Evolutionary conservation across 805 yeast genomes (phyloP).

Genomic region (Starmerella etchellsii): DNA sequence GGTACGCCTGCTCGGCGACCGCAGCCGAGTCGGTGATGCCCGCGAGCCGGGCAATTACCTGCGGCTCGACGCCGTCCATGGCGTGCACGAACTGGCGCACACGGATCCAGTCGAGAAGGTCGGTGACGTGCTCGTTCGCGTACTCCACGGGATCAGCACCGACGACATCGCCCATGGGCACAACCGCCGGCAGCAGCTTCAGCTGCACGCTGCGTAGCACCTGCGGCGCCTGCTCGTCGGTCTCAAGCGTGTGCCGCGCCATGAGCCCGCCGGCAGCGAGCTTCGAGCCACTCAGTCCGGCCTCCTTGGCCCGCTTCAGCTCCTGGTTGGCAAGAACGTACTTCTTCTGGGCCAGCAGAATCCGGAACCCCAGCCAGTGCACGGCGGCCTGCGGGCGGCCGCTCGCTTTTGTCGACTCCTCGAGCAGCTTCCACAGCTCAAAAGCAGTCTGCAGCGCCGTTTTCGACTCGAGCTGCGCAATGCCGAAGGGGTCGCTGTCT

Average conservation of each 20-base stretch:
- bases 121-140: constrained; percentile 19
- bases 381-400: background rate
- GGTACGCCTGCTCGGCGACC: constrained; percentile 7
- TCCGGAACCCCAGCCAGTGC: constrained; percentile 35
- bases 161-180: constrained; percentile 19
- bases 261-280: constrained; percentile 26
- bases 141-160: constrained; percentile 19
- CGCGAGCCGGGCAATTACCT: constrained; percentile 2
- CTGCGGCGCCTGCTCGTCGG: constrained; percentile 32
- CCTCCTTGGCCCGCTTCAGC: constrained; percentile 33
- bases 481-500: constrained; percentile 39
- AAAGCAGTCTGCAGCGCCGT: constrained; percentile 35
- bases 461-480: constrained; percentile 27
- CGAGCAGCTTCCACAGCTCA: constrained; percentile 30
- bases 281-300: constrained; percentile 25
- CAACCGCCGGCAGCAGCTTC: constrained; percentile 21
- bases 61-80: constrained; percentile 14
- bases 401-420: constrained; percentile 1
- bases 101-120: constrained; percentile 21
- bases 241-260: constrained; percentile 26
- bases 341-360: constrained; percentile 36
- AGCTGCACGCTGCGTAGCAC: constrained; percentile 31
- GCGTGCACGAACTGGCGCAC: constrained; percentile 17
- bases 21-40: constrained; percentile 2
- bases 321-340: constrained; percentile 42